Percentiles rank a stretch among this genome's conserved stretches.
These are phyloP conservation scores for Paramyrothecium sp. DNA, from an alignment of 2,329 filamentous ascomycete species.

Conservation along the genomic window DNA sequence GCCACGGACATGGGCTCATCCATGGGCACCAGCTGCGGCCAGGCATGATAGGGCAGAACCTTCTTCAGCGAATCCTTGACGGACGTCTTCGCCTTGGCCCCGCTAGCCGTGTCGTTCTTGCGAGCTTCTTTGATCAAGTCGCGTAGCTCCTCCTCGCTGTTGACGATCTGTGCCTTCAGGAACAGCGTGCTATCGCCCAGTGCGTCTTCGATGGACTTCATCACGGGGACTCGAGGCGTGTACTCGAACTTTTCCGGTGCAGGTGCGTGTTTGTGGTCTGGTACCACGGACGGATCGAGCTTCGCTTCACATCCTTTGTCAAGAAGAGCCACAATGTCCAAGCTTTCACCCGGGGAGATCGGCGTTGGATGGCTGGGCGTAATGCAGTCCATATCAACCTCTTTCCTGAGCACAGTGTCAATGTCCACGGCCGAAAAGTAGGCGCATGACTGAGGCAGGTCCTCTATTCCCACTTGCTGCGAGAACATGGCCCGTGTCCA, in stretches of 20 bases:
- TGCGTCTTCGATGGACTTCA: slow-evolving; percentile 64
- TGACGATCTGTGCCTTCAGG: slow-evolving; percentile 81
- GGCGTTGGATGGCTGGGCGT: slow-evolving; percentile 80
- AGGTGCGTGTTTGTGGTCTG: slow-evolving; percentile 52
- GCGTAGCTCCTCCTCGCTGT: slow-evolving; percentile 69
- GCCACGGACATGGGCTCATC: slow-evolving; percentile 33
- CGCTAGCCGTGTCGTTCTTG: slow-evolving; percentile 26
- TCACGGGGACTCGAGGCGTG: slow-evolving; percentile 70
- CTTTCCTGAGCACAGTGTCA: slow-evolving; percentile 92
- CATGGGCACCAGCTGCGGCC: slow-evolving; percentile 30
- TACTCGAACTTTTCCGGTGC: slow-evolving; percentile 65
- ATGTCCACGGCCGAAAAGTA: slow-evolving; percentile 97
- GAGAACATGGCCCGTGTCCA: slow-evolving; percentile 98
- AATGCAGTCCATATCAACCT: slow-evolving; percentile 96
- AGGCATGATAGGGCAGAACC: slow-evolving; percentile 34
- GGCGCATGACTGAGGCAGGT: slow-evolving; percentile 89
- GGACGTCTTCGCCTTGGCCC: slow-evolving; percentile 19
- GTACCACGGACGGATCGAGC: slow-evolving; percentile 64
- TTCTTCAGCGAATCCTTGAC: slow-evolving; percentile 23
- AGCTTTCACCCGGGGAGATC: slow-evolving; percentile 81
- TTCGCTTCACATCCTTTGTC: slow-evolving; percentile 66
- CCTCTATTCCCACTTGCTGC: slow-evolving; percentile 93
- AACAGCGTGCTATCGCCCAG: slow-evolving; percentile 55
- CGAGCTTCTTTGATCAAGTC: slow-evolving; percentile 65
- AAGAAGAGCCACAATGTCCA: slow-evolving; percentile 80